phyloP scores from a whole-genome alignment of 2,329 filamentous ascomycete genomes.

The Nemania bipapillata region DNA sequence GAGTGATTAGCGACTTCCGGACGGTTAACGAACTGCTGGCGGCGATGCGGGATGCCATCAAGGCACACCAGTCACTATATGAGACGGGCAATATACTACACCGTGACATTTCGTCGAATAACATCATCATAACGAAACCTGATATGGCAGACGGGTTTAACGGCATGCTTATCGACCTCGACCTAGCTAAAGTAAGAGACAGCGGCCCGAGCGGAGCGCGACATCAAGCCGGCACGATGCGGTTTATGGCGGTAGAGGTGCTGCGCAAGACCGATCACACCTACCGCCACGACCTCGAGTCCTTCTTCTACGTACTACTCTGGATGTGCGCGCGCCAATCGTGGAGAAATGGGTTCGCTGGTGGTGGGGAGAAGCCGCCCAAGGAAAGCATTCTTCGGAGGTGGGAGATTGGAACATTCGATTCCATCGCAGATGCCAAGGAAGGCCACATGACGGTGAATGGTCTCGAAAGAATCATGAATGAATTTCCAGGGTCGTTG shows the following conservation, averaged over 20 bases:
- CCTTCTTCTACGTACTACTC: slow-evolving; percentile 38
- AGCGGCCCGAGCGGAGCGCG: not conserved
- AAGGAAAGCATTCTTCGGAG: slow-evolving; percentile 4
- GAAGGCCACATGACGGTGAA: slow-evolving; percentile 14
- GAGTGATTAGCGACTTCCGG: not conserved
- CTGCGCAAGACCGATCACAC: slow-evolving; percentile 31
- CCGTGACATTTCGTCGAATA: slow-evolving; percentile 31
- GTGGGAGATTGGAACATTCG: slow-evolving; percentile 15
- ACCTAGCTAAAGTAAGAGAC: slow-evolving; percentile 25
- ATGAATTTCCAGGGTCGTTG: slow-evolving; percentile 18
- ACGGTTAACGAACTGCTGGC: slow-evolving; percentile 22
- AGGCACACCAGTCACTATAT: slow-evolving; percentile 31
- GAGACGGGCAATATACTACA: slow-evolving; percentile 31
- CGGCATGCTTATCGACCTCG: slow-evolving; percentile 37
- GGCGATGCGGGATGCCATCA: slow-evolving; percentile 32
- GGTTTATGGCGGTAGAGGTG: slow-evolving; percentile 37
- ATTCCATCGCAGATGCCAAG: slow-evolving; percentile 12
- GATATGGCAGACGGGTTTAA: slow-evolving; percentile 13
- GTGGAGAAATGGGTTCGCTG: slow-evolving; percentile 11
- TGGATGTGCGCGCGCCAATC: slow-evolving; percentile 25
- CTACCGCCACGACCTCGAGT: slow-evolving; percentile 38
- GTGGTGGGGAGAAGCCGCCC: slow-evolving; percentile 6
- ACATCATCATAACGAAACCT: slow-evolving; percentile 31
- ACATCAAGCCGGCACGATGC: slow-evolving; percentile 1
- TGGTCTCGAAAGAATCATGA: slow-evolving; percentile 7